Conservation (phyloP, 1,284 basidiomycete genomes). For the Sporisorium sorghi region DNA sequence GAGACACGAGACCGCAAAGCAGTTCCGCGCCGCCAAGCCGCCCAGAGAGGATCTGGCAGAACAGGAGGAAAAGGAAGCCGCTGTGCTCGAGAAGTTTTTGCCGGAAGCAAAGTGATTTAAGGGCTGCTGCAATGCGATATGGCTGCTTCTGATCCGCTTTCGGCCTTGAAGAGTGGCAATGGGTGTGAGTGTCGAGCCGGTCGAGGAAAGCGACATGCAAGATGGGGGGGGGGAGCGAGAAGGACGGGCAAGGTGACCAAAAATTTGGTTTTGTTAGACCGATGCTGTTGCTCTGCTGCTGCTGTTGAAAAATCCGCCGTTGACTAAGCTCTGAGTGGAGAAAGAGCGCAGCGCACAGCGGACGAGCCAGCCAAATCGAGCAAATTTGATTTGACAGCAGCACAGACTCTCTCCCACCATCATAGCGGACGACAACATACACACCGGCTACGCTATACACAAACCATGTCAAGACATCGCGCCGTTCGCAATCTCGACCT, state of each 20-base stretch:
- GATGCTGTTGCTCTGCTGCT: not conserved
- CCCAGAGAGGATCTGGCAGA: constrained; percentile 57
- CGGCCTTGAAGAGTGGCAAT: not conserved
- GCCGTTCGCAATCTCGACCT: constrained; percentile 89
- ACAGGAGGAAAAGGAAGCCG: constrained; percentile 58
- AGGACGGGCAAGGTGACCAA: not conserved
- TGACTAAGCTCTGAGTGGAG: constrained; percentile 4
- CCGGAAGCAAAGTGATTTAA: constrained; percentile 26
- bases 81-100: constrained; percentile 47
- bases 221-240: too few species aligned
- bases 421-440: not conserved
- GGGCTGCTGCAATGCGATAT: not conserved
- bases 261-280: not conserved
- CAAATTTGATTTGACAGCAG: constrained; percentile 8
- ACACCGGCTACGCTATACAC: not conserved
- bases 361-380: constrained; percentile 9
- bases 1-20: constrained; percentile 50
- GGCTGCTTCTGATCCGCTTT: not conserved
- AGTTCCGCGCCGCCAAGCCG: constrained; percentile 55
- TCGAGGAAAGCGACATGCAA: too few species aligned
- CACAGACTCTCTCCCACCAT: constrained; percentile 6
- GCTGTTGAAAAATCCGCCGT: not conserved
- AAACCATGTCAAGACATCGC: constrained; percentile 76
- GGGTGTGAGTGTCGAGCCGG: not conserved
- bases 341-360: not conserved